Conservation (phyloP, 148 eudicot genomes). For the Camellia japonica region DNA sequence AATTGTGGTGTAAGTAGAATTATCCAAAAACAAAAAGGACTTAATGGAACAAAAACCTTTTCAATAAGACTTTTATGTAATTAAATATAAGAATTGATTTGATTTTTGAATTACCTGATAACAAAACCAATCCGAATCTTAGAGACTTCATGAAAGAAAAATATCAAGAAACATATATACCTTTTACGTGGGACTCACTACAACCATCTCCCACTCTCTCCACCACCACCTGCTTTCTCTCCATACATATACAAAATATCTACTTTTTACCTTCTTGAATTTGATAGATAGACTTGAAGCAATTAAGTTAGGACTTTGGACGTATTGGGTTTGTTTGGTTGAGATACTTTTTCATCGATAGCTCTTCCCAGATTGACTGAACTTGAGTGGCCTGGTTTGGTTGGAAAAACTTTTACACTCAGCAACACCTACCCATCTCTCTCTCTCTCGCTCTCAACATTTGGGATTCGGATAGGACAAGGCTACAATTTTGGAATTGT, state of each 20-base stretch:
- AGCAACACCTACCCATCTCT: neutral
- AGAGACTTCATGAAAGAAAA: too few species aligned
- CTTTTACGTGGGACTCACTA: too few species aligned
- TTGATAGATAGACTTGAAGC: neutral
- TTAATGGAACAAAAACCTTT: too few species aligned
- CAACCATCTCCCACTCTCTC: too few species aligned
- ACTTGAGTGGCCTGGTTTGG: neutral
- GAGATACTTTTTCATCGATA: conserved; percentile 1
- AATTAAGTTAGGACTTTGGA: neutral
- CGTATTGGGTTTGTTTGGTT: conserved; percentile 11
- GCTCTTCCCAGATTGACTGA: neutral
- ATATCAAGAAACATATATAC: too few species aligned
- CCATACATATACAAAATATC: neutral
- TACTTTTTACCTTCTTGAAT: neutral
- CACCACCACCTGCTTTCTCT: neutral
- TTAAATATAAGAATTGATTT: too few species aligned
- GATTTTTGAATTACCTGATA: too few species aligned
- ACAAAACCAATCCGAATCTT: too few species aligned
- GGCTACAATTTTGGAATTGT: neutral
- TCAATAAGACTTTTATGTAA: too few species aligned
- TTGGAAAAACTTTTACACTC: conserved; percentile 7
- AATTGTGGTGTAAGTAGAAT: too few species aligned
- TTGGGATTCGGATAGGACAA: neutral
- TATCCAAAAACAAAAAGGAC: too few species aligned
- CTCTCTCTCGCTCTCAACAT: conserved; percentile 2